A percentile compares a stretch with the other conserved stretches of the same genome.
Conservation (phyloP, 805 yeast species). For the Cyberlindnera xylosilytica region DNA sequence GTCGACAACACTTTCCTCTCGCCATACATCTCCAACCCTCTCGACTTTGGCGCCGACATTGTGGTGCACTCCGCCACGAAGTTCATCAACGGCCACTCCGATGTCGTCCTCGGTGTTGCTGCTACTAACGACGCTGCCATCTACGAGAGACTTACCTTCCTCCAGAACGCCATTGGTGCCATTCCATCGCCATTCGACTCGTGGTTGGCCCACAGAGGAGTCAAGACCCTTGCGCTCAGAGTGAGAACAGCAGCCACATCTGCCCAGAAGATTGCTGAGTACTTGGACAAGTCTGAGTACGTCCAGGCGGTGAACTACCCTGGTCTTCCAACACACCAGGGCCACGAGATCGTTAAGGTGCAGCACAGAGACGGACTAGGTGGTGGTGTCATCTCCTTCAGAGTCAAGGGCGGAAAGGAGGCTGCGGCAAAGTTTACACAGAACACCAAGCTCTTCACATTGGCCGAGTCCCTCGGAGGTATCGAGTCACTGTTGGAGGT, state of each 20-base stretch:
- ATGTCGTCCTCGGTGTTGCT: constrained; percentile 82
- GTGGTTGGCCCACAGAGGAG: constrained; percentile 91
- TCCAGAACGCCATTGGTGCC: constrained; percentile 87
- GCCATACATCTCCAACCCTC: constrained; percentile 84
- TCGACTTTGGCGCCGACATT: constrained; percentile 78
- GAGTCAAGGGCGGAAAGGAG: constrained; percentile 77
- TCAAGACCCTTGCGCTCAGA: constrained; percentile 82
- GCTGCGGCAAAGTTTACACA: constrained; percentile 75
- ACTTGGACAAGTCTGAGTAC: constrained; percentile 44
- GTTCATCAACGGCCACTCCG: constrained; percentile 90
- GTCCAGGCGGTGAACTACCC: constrained; percentile 80
- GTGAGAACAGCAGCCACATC: constrained; percentile 62
- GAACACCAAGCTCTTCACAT: constrained; percentile 70
- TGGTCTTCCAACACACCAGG: constrained; percentile 65
- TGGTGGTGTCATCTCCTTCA: constrained; percentile 89
- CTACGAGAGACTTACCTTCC: constrained; percentile 64
- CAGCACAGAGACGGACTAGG: constrained; percentile 87
- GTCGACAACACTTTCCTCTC: constrained; percentile 89
- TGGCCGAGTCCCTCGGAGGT: constrained; percentile 91
- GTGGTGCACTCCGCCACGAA: constrained; percentile 89
- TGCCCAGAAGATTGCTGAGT: constrained; percentile 71
- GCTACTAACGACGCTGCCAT: constrained; percentile 62
- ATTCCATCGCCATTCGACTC: constrained; percentile 88
- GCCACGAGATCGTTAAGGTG: constrained; percentile 57
- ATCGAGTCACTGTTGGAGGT: constrained; percentile 83